Conservation (phyloP, 2,329 filamentous ascomycete genomes). For the Sarocladium oryzae region DNA sequence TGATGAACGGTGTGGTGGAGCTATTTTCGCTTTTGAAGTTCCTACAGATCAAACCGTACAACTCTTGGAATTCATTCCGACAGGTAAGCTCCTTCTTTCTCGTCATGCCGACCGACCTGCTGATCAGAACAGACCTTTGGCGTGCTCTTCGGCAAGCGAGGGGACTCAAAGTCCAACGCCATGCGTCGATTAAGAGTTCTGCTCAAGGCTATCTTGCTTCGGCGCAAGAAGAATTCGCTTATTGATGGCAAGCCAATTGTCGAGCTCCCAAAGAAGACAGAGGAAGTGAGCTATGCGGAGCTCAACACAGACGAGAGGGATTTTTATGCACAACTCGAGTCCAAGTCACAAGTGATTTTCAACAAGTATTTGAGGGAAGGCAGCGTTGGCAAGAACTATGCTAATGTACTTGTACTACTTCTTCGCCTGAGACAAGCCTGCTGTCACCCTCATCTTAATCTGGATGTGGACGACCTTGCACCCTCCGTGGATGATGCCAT, state of each 20-base stretch:
- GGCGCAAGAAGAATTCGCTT: conserved; percentile 71
- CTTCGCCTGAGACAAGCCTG: conserved; percentile 74
- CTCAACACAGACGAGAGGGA: conserved; percentile 67
- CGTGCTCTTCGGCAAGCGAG: conserved; percentile 26
- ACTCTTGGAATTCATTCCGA: conserved; percentile 55
- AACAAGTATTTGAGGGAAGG: conserved; percentile 68
- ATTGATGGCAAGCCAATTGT: conserved; percentile 79
- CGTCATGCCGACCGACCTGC: neutral
- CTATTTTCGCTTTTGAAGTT: conserved; percentile 74
- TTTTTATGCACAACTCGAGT: conserved; percentile 71
- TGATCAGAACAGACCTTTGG: conserved; percentile 16
- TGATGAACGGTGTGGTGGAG: conserved; percentile 80
- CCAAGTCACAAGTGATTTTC: conserved; percentile 61
- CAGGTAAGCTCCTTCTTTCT: conserved; percentile 29
- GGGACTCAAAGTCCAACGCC: conserved; percentile 51
- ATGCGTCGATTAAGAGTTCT: conserved; percentile 69
- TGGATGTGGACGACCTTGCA: conserved; percentile 29
- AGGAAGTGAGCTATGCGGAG: conserved; percentile 68
- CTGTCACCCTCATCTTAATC: conserved; percentile 26
- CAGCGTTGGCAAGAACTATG: conserved; percentile 64
- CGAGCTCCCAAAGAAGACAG: conserved; percentile 66
- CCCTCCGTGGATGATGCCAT: conserved; percentile 43
- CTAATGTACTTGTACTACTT: conserved; percentile 72
- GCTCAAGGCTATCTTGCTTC: conserved; percentile 73
- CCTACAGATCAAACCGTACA: conserved; percentile 69